Evolutionary conservation across 2,329 filamentous ascomycete species (phyloP).

Genomic region (Fusarium sp.): DNA sequence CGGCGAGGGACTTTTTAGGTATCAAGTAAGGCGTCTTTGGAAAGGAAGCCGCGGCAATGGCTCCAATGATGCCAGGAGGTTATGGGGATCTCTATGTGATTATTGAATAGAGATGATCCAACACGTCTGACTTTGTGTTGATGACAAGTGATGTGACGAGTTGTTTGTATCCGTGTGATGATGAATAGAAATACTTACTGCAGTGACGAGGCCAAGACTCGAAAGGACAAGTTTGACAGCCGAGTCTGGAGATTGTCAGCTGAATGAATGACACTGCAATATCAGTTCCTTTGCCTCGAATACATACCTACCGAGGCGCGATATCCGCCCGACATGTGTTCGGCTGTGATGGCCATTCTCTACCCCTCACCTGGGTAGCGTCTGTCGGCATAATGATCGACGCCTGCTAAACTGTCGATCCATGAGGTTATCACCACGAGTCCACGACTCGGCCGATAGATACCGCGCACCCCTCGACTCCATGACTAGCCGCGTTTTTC

Average conservation of each 20-base stretch:
- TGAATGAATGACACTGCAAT: not conserved
- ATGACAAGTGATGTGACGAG: constrained; percentile 7
- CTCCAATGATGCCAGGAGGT: constrained; percentile 46
- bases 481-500: not conserved
- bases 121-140: constrained; percentile 7
- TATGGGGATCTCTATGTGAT: constrained; percentile 39
- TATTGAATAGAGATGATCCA: constrained; percentile 47
- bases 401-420: constrained; percentile 19
- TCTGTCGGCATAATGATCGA: constrained; percentile 9
- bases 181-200: too few species aligned
- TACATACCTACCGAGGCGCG: not conserved
- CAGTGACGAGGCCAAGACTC: too few species aligned
- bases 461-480: not conserved
- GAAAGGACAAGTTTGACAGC: too few species aligned
- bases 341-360: not conserved
- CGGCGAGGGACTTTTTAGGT: constrained; percentile 39
- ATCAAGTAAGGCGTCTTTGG: constrained; percentile 48
- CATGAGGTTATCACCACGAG: constrained; percentile 31
- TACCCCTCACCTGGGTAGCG: constrained; percentile 12
- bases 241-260: too few species aligned
- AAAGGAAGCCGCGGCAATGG: constrained; percentile 43
- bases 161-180: not conserved
- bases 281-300: not conserved
- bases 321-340: not conserved
- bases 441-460: constrained; percentile 25